Evolutionary conservation across 148 eudicot species (phyloP).

Genomic region (Diospyros lotus): DNA sequence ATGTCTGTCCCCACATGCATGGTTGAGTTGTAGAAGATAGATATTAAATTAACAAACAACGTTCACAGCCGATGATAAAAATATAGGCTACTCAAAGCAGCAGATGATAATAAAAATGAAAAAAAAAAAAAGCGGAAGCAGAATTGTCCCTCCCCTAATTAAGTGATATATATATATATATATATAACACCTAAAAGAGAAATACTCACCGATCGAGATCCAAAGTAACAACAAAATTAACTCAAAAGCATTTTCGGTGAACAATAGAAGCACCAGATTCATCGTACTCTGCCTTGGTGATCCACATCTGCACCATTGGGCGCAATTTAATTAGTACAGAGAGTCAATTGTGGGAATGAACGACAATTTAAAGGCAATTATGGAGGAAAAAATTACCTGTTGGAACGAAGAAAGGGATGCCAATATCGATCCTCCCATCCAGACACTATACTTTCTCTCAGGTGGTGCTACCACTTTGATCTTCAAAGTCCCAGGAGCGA

Average conservation of each 20-base stretch:
- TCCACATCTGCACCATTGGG: neutral
- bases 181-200: neutral
- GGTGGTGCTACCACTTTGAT: neutral
- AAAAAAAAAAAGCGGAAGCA: too few species aligned
- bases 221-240: neutral
- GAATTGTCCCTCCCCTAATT: too few species aligned
- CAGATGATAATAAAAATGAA: too few species aligned
- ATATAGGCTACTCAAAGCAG: too few species aligned
- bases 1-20: too few species aligned
- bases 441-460: neutral
- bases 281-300: neutral
- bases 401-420: neutral
- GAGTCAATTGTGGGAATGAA: neutral
- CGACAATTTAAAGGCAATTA: neutral
- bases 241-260: neutral
- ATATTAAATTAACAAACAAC: too few species aligned
- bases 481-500: neutral
- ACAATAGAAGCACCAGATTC: neutral
- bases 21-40: too few species aligned
- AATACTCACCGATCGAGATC: neutral
- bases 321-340: neutral
- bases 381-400: neutral
- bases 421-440: neutral
- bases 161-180: too few species aligned
- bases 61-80: too few species aligned